Base-by-base conservation (phyloP, 2,329 filamentous ascomycete species). In the Neoascochyta sp. region DNA sequence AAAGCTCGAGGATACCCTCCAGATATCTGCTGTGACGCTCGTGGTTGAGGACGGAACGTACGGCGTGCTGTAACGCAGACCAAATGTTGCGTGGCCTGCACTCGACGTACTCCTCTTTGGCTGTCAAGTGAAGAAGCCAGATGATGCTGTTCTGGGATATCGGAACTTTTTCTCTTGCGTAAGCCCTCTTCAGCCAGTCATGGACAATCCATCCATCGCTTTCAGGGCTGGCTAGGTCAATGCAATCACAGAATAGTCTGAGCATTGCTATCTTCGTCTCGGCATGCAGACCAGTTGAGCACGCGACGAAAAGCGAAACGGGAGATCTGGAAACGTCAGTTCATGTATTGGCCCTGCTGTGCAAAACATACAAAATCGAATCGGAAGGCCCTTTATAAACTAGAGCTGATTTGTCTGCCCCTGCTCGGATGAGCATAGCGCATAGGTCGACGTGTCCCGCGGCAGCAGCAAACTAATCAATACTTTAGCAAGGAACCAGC, bases 91-190 rank as follows among this genome's bases (percentile, higher is more conserved):
- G 38, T 4, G 26, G 21, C n/a, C 30, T 35, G 5, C 36, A 36
- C 6, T 36, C 33, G 6, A 45, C 39, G 6, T 39, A 42, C 3
- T 42, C 17, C 15, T 45, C 41, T 7, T 45, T 42, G 2, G 17
- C 33, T 12, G 33, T 31, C 27, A 32, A 7, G 12, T 25, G 24
- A 0, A 41, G 14, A 11, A 45, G 39, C 41, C 39, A 45, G 3
- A 30, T 45, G 8, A 45, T 42, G 9, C 41, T 45, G 24, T 45
- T 45, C 7, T 23, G 29, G 10, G 41, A 45, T 1, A 45, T 42
- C 2, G 41, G 39, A 13, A 22, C 30, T 21, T 27, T 24, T 20
- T 45, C 41, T 5, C 14, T 39, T 3, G 41, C 41, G 20, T 39
- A 45, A 2, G 38, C 28, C 19, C 22, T 39, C 28, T 45, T 45